Base-by-base conservation (phyloP, 2,329 filamentous ascomycete species). In the Magnaporthales sp. region DNA sequence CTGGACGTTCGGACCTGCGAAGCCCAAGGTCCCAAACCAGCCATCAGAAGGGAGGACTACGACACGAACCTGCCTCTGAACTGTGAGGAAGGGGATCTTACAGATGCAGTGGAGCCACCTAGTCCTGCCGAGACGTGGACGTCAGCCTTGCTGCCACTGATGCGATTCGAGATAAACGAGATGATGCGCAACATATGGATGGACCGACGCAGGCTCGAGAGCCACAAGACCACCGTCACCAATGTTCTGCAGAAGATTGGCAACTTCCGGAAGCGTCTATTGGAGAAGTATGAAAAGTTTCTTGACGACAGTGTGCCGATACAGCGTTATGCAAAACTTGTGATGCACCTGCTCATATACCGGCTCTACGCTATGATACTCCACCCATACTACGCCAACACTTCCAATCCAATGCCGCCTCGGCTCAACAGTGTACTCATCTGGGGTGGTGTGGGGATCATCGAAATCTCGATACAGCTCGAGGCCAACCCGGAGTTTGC, bases 1-100 rank as follows among this genome's bases (percentile, higher is more conserved):
- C 80, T 93, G 9, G 91, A 93, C 73, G 84, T 92, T 67, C 83
- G 89, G 54, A 92, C 90, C 0, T 91, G 87, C 72, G 90, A 93
- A 75, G 86, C 88, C 1, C 90, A 91, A 69, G 91, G 90, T 0
- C 90, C 90, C 9, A 83, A 87, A 27, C 89, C 89, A 0, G 84
- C 86, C 65, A 91, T 93, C 66, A 84, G 89, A n/a, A 81, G 84
- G 54, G 89, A 91, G 26, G 90, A 93, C 71, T 93, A 89, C 74
- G 89, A 92, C 71, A 92, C 90, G 0, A 86, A 84, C 68, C 82
- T 92, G 29, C 91, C 91, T 0, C 77, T 90, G 11, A 92, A 92
- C 73, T 84, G 89, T 68, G 82, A 91, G 68, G 90, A 92, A 69
- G 77, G 79, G 2, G 86, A 89, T 65, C 79, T 92, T n/a, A 80